A percentile compares a stretch with the other conserved stretches of the same genome.
phyloP scores from a whole-genome alignment of 345 rosid species.

The Syzygium aromaticum region DNA sequence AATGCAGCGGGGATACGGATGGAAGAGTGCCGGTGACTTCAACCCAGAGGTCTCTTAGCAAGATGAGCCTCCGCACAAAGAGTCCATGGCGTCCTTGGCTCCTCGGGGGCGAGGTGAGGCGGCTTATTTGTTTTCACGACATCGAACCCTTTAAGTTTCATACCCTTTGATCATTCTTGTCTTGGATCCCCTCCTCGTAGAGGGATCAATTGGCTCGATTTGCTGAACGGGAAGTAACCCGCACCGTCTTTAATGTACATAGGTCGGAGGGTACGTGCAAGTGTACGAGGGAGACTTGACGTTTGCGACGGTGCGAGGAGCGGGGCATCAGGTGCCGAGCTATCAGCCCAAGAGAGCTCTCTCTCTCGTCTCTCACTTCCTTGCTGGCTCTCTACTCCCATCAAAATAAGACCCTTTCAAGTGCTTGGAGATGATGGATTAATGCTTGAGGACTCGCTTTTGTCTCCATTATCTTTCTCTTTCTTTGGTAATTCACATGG shows the following conservation, averaged over 20 bases:
- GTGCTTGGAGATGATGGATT: neutral
- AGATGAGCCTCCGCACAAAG: slow-evolving; percentile 43
- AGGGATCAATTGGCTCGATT: neutral
- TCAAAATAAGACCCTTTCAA: neutral
- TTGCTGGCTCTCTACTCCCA: slow-evolving; percentile 59
- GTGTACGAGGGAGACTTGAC: slow-evolving; percentile 65
- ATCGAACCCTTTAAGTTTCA: neutral
- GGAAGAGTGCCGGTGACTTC: slow-evolving; percentile 87
- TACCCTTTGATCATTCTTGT: neutral
- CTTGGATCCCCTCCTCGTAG: neutral
- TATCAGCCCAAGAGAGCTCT: slow-evolving; percentile 72
- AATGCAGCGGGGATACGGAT: slow-evolving; percentile 76
- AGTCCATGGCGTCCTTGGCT: slow-evolving; percentile 87
- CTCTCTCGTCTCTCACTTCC: slow-evolving; percentile 58
- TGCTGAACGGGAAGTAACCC: neutral
- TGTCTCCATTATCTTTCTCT: neutral
- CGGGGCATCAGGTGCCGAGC: slow-evolving; percentile 93
- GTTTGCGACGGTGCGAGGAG: slow-evolving; percentile 71
- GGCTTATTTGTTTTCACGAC: neutral
- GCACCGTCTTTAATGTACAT: too few species aligned
- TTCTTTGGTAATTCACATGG: neutral
- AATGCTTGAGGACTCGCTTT: neutral
- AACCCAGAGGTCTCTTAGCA: slow-evolving; percentile 50
- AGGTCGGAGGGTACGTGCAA: slow-evolving; percentile 83
- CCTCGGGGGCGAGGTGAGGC: slow-evolving; percentile 43